phyloP scores from a whole-genome alignment of 2,329 filamentous ascomycete species.

The Pyrenophora teres region DNA sequence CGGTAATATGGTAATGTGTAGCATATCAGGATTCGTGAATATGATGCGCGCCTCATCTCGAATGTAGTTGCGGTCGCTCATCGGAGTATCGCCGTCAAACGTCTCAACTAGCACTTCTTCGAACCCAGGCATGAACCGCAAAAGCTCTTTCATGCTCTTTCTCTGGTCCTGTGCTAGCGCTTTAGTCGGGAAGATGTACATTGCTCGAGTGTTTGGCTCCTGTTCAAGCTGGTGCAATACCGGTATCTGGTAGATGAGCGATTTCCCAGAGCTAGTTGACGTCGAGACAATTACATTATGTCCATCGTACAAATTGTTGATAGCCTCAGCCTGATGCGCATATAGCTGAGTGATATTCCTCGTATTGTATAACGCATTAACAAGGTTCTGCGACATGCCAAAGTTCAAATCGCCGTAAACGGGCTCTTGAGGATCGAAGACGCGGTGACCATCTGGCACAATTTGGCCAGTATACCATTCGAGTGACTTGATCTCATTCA shows the following conservation, averaged over 20 bases:
- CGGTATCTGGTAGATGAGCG: constrained; percentile 95
- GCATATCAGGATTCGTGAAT: constrained; percentile 98
- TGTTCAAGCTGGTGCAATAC: constrained; percentile 85
- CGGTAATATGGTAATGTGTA: constrained; percentile 90
- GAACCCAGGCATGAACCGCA: constrained; percentile 78
- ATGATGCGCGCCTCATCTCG: constrained; percentile 89
- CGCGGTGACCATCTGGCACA: constrained; percentile 87
- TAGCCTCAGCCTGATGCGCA: constrained; percentile 89
- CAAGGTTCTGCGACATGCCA: constrained; percentile 82
- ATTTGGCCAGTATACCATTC: constrained; percentile 93
- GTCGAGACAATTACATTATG: constrained; percentile 91
- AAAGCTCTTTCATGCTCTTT: constrained; percentile 81
- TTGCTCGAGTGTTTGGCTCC: constrained; percentile 76
- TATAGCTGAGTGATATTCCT: constrained; percentile 85
- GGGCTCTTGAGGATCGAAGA: constrained; percentile 83
- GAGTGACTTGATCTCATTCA: constrained; percentile 78
- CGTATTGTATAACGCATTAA: constrained; percentile 96
- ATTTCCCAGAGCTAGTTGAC: constrained; percentile 95
- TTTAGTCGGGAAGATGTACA: constrained; percentile 99
- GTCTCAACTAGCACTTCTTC: constrained; percentile 83
- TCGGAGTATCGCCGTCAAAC: constrained; percentile 92
- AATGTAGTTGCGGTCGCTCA: constrained; percentile 76
- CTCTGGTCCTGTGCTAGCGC: constrained; percentile 93
- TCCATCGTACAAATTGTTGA: constrained; percentile 83
- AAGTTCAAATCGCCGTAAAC: constrained; percentile 86